Conservation (phyloP, 768 basidiomycete genomes). For the Cystobasidium tubakii region DNA sequence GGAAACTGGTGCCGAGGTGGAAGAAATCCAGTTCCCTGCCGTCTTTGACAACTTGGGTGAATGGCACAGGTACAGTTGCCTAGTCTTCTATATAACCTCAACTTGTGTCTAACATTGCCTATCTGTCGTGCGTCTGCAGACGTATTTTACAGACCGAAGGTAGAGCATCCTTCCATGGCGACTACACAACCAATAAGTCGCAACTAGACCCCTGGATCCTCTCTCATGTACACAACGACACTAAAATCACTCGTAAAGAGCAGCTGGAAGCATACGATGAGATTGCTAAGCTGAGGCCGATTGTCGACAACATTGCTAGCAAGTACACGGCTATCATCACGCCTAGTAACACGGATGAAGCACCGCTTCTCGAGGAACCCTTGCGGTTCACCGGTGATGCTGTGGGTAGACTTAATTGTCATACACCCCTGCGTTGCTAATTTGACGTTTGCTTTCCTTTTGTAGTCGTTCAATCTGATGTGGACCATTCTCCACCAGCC, state of each 20-base stretch:
- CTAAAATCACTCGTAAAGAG: slow-evolving; percentile 38
- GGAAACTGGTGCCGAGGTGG: slow-evolving; percentile 45
- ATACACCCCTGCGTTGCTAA: background rate
- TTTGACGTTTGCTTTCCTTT: background rate
- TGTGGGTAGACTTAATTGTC: background rate
- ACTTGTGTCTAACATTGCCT: no score
- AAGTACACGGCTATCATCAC: slow-evolving; percentile 47
- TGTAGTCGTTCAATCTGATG: slow-evolving; percentile 43
- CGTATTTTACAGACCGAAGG: slow-evolving; percentile 43
- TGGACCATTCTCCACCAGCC: slow-evolving; percentile 47
- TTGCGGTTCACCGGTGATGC: slow-evolving; percentile 41
- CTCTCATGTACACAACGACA: slow-evolving; percentile 43
- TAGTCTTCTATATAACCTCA: background rate
- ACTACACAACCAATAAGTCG: slow-evolving; percentile 42
- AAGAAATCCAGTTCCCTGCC: slow-evolving; percentile 46
- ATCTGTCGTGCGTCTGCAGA: no score
- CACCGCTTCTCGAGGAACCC: slow-evolving; percentile 41
- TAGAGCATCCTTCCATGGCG: slow-evolving; percentile 44
- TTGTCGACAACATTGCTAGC: slow-evolving; percentile 45
- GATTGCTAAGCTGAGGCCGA: slow-evolving; percentile 45
- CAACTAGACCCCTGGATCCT: slow-evolving; percentile 42
- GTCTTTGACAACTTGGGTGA: slow-evolving; percentile 43
- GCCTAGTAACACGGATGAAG: slow-evolving; percentile 46
- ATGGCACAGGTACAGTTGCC: slow-evolving; percentile 1
- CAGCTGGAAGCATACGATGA: slow-evolving; percentile 46